Base-by-base conservation (phyloP, 441 rosid genomes). In the Populus hybrid region DNA sequence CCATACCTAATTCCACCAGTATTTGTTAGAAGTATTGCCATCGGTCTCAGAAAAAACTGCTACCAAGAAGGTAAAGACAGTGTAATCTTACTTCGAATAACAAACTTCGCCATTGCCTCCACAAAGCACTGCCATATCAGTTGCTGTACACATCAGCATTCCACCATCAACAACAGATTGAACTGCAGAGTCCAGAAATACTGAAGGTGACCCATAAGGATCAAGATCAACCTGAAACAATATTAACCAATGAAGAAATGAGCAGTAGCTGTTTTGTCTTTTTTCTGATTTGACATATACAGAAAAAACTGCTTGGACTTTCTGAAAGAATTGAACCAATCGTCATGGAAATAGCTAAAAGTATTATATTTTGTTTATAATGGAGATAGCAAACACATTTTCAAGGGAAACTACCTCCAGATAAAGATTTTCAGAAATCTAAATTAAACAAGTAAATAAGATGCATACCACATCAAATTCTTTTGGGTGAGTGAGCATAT, bases 101-200 rank as follows among this genome's bases (percentile, higher is more conserved):
- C 98, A 96, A 85, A 91, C 99, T 89, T 96, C 99, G 18, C 97
- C 97, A 76, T 94, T 96, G 75, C 95, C 95, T 82, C 98, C 99
- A 86, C 99, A 96, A n/a, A 94, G 92, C 76, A 96, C 99, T 35
- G 99, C 98, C 98, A 96, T 88, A 84, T 96, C 99, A 73, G 99
- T 96, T 77, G 98, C 99, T 70, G 99, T 96, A 84, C 99, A 96
- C 98, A 96, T 91, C 74, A 96, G 87, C 85, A 94, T 72, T 84
- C 98, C 99, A 76, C 98, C 99, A 88, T 96, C 98, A 73, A 78
- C 92, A 85, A 93, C 98, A 69, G 95, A 93, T 76, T 96, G 99
- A 81, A 96, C 92, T 57, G 99, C 98, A 65, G 98, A 93, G 81
- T 96, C 99, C 87, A 96, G 90, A 86, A 96, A 96, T 30, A 93